Evolutionary conservation across 2,329 filamentous ascomycete genomes (phyloP).

Genomic region (Parastagonospora nodorum): DNA sequence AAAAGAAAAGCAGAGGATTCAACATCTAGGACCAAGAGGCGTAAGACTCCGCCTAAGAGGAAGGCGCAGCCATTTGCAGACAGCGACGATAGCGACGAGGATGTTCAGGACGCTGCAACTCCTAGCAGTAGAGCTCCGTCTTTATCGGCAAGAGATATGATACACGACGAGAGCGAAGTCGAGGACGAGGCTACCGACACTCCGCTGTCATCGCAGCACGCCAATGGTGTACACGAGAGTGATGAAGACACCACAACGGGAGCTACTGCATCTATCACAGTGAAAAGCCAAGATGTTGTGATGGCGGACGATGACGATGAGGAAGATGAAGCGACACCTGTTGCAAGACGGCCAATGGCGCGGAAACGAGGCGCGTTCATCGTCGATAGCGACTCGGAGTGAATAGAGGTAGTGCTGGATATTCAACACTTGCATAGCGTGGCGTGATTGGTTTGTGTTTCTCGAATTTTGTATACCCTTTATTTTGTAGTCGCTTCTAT

Average conservation of each 20-base stretch:
- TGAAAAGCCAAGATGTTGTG: constrained; percentile 21
- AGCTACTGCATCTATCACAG: not conserved
- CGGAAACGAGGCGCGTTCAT: constrained; percentile 50
- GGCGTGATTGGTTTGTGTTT: constrained; percentile 22
- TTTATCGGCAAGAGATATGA: constrained; percentile 17
- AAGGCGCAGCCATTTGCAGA: constrained; percentile 37
- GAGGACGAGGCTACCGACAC: constrained; percentile 47
- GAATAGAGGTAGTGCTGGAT: constrained; percentile 6
- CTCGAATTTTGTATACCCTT: constrained; percentile 29
- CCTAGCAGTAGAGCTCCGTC: constrained; percentile 37
- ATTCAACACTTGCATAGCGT: constrained; percentile 12
- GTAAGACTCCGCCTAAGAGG: constrained; percentile 37
- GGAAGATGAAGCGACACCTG: constrained; percentile 46
- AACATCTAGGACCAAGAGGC: constrained; percentile 32
- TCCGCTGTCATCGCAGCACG: constrained; percentile 47
- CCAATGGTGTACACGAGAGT: constrained; percentile 10
- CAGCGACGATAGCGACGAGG: constrained; percentile 30
- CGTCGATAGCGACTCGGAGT: constrained; percentile 52
- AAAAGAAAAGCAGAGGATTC: constrained; percentile 41
- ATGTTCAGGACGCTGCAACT: constrained; percentile 22
- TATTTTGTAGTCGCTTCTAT: constrained; percentile 1
- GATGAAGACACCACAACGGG: constrained; percentile 21
- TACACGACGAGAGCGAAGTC: constrained; percentile 34
- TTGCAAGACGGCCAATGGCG: constrained; percentile 40
- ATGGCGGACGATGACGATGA: constrained; percentile 46